Percentiles rank a stretch among this genome's conserved stretches.
phyloP scores from a whole-genome alignment of 73 alveolate species.

The Symbiodinium natans region DNA sequence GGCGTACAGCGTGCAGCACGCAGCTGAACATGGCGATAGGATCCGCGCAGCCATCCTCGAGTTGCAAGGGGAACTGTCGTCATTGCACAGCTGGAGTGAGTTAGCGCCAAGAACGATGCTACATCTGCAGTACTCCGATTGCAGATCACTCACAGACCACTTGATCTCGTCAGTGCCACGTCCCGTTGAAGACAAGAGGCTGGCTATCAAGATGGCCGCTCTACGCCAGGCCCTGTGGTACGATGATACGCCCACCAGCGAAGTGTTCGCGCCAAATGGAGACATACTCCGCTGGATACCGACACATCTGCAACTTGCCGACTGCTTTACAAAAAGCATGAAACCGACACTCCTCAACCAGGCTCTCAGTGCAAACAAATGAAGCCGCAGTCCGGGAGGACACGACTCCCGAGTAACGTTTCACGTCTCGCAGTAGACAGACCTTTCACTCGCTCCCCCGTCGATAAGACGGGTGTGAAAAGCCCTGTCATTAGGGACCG shows the following conservation, averaged over 20 bases:
- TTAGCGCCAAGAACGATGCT: background rate
- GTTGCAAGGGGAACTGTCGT: background rate
- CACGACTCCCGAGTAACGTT: too few species aligned
- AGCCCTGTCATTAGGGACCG: too few species aligned
- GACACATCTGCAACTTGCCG: background rate
- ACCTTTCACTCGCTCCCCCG: too few species aligned
- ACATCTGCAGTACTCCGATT: background rate
- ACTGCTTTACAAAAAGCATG: background rate
- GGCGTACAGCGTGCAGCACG: background rate
- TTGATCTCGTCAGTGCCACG: background rate
- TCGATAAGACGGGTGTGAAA: too few species aligned
- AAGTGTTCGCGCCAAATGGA: background rate
- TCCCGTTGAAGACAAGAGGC: background rate
- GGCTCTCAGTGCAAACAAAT: too few species aligned
- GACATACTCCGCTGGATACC: background rate
- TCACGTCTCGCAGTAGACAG: too few species aligned
- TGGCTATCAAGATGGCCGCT: background rate
- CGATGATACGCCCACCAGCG: background rate
- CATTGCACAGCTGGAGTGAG: background rate
- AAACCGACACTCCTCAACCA: background rate
- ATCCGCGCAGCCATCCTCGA: background rate
- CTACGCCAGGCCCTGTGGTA: background rate
- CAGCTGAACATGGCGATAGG: background rate
- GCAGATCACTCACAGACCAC: background rate
- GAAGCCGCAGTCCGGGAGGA: background rate